Percentiles rank a stretch among this genome's conserved stretches.
Evolutionary conservation across 305 asterid species (phyloP).

Genomic region (Solanum chacoense): DNA sequence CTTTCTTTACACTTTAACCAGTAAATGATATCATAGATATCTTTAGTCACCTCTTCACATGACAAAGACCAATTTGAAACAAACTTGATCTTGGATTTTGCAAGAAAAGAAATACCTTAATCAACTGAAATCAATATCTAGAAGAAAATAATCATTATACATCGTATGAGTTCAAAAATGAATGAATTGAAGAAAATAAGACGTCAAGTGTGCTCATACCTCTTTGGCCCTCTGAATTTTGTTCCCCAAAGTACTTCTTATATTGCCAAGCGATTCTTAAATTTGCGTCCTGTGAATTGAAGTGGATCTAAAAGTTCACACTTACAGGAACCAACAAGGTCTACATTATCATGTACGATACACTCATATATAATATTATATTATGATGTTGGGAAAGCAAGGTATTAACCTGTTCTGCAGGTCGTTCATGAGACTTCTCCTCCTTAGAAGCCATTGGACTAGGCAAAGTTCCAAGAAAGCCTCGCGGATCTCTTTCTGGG

Average conservation of each 20-base stretch:
- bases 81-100: not conserved
- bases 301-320: not conserved
- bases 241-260: conserved; percentile 73
- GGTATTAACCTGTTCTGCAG: conserved; percentile 50
- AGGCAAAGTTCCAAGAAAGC: conserved; percentile 91
- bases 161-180: not conserved
- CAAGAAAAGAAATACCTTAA: not conserved
- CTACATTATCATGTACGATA: not conserved
- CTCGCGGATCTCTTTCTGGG: conserved; percentile 75
- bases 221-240: conserved; percentile 47
- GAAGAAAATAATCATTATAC: not conserved
- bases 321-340: not conserved
- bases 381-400: not conserved
- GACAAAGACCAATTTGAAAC: not conserved
- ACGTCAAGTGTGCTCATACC: conserved; percentile 26
- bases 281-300: conserved; percentile 52
- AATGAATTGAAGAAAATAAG: conserved; percentile 1
- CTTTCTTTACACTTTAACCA: not conserved
- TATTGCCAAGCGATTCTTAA: conserved; percentile 98
- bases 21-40: not conserved
- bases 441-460: conserved; percentile 54
- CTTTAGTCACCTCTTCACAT: not conserved
- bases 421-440: conserved; percentile 47
- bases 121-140: not conserved
- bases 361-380: not conserved